phyloP scores from a whole-genome alignment of 495 filamentous ascomycete species.

The Xylaria castorea region DNA sequence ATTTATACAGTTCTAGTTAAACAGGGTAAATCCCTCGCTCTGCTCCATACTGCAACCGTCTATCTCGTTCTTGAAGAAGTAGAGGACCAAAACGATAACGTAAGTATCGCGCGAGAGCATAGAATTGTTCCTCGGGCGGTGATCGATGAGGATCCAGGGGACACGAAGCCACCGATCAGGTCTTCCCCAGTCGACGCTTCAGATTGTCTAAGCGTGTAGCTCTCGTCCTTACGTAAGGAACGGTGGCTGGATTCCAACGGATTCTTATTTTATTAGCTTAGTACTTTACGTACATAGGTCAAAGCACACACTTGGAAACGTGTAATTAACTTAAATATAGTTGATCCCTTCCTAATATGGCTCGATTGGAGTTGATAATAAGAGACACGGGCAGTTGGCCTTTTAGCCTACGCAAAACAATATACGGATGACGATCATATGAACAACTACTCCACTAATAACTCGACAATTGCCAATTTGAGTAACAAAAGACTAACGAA shows the following conservation, averaged over 20 bases:
- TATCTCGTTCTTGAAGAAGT: background rate
- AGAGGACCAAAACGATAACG: background rate
- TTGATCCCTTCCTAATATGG: background rate
- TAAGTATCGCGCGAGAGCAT: background rate
- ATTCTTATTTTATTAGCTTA: background rate
- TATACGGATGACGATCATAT: background rate
- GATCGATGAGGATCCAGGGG: background rate
- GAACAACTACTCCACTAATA: background rate
- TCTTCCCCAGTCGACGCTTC: constrained; percentile 1
- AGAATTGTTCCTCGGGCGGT: background rate
- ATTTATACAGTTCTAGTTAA: background rate
- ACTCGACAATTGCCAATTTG: background rate
- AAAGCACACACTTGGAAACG: background rate
- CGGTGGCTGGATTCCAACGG: background rate
- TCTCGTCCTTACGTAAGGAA: background rate
- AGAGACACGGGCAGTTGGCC: background rate
- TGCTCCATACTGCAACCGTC: background rate
- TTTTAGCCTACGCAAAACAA: background rate
- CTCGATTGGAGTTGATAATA: background rate
- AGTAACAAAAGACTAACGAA: background rate
- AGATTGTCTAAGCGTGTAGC: background rate
- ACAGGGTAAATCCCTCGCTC: background rate
- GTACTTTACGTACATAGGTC: background rate
- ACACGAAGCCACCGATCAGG: background rate
- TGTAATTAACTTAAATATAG: background rate